These are phyloP conservation scores for Monascus ruber DNA, from an alignment of 2,329 filamentous ascomycete species.

Conservation along the genomic window DNA sequence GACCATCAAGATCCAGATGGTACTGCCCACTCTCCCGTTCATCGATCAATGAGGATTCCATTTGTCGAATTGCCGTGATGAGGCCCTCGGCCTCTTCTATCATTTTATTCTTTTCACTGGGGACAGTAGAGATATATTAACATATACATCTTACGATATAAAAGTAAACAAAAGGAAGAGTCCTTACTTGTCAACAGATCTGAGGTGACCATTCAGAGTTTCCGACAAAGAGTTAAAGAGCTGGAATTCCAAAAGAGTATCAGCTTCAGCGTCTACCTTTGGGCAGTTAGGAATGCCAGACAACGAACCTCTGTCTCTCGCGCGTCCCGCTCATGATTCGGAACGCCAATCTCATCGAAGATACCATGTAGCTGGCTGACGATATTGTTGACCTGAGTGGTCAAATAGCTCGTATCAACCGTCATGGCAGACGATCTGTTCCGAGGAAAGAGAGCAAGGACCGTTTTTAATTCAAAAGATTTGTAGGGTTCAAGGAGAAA, in stretches of 20 bases:
- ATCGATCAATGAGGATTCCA: constrained; percentile 83
- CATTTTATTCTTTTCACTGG: constrained; percentile 74
- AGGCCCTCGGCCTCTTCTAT: constrained; percentile 80
- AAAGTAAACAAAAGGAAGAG: background rate
- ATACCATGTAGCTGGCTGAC: constrained; percentile 86
- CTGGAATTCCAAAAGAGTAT: constrained; percentile 33
- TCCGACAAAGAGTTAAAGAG: constrained; percentile 87
- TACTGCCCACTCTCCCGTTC: constrained; percentile 53
- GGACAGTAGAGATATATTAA: background rate
- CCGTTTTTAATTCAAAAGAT: background rate
- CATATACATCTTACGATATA: background rate
- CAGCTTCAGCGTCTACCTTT: constrained; percentile 4
- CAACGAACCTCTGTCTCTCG: constrained; percentile 72
- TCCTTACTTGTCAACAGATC: constrained; percentile 58
- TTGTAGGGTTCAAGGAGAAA: constrained; percentile 4
- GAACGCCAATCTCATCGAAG: constrained; percentile 96
- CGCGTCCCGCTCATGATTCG: constrained; percentile 78
- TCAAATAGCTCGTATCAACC: constrained; percentile 88
- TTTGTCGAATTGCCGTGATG: constrained; percentile 78
- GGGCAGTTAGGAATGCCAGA: constrained; percentile 7
- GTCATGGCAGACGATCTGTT: constrained; percentile 16
- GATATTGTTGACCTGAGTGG: constrained; percentile 89
- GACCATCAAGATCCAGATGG: constrained; percentile 52
- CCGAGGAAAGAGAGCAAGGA: no score
- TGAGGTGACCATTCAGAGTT: constrained; percentile 81